Base-by-base conservation (phyloP, 345 rosid genomes). In the Brassica juncea region DNA sequence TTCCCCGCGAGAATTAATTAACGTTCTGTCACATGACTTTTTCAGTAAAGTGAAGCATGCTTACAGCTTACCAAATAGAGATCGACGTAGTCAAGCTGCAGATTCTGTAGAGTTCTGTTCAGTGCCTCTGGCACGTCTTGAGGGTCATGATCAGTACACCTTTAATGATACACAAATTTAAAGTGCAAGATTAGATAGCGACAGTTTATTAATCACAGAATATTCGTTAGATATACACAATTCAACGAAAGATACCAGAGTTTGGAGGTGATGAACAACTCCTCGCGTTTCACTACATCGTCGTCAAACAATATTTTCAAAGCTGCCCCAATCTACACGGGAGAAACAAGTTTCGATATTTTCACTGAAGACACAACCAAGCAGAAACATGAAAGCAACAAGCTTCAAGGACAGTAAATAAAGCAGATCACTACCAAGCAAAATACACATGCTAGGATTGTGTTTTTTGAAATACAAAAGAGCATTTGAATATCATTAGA, bases 11-110 rank as follows among this genome's bases (percentile, higher is more conserved):
- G 47, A 39, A 12, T 39, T 39, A 39, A 3, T 39, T 39, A 10
- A 39, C 14, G 10, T 39, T 39, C 12, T 10, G 12, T 10, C 47
- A 35, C 23, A 34, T 39, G 12, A 65, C 1, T 1, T 5, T 16
- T 7, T 8, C 47, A 15, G 1, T 61, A 69, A 25, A 60, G 8
- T 27, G 63, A 64, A 21, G 79, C 85, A 60, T 32, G 79, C 86
- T 8, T 84, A 90, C 91, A 27, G 79, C 86, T 8, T 84, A 90
- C 91, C 11, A 90, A 82, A 81, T 88, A 90, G 7, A 90, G 84
- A 85, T 90, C 94, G 47, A 90, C 79, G 31, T 85, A 90, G 54
- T 85, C 91, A 54, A 90, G 84, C 62, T 88, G 94, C 78, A 90
- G 78, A 74, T 90, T 88, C 1, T 79, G 74, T 80, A 88, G 78